A percentile compares a stretch with the other conserved stretches of the same genome.
Evolutionary conservation across 1,284 basidiomycete genomes (phyloP).

Genomic region (Coniophora puteana): DNA sequence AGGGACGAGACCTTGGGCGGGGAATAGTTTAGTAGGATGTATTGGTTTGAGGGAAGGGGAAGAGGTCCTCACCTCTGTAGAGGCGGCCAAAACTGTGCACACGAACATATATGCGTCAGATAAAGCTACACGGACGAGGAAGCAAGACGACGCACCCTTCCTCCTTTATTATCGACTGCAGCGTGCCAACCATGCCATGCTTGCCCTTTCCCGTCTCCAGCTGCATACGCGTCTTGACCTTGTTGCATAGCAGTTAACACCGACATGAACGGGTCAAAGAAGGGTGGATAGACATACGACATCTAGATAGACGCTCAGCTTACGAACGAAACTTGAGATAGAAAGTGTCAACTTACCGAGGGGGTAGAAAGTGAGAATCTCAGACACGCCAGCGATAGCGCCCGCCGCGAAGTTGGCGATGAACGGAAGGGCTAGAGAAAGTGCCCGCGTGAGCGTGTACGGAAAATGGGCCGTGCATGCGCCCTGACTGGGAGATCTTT

Average conservation of each 20-base stretch:
- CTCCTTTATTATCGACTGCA: conserved; percentile 72
- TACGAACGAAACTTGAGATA: conserved; percentile 30
- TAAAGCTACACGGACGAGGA: conserved; percentile 19
- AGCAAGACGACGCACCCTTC: conserved; percentile 61
- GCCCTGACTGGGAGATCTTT: conserved; percentile 6
- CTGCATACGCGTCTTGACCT: conserved; percentile 99
- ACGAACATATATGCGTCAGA: conserved; percentile 2
- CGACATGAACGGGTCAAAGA: conserved; percentile 17
- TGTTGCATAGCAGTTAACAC: conserved; percentile 14
- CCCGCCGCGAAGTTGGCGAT: conserved; percentile 87
- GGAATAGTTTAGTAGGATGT: conserved; percentile 1
- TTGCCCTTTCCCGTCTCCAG: conserved; percentile 80
- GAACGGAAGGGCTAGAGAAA: conserved; percentile 71
- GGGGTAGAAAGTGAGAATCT: conserved; percentile 92
- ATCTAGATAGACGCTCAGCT: conserved; percentile 33
- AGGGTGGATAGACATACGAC: conserved; percentile 37
- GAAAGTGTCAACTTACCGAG: conserved; percentile 64
- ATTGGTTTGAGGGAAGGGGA: conserved; percentile 3
- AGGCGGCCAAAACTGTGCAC: conserved; percentile 67
- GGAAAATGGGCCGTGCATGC: too few relatives aligned
- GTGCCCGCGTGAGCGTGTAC: too few relatives aligned
- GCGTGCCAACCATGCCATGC: conserved; percentile 79
- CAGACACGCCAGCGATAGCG: conserved; percentile 84
- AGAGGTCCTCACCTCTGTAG: conserved; percentile 69
- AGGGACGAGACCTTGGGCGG: conserved; percentile 72